Conservation (phyloP, 192 early-diverging fungal genomes). For the Linnemannia zychae region DNA sequence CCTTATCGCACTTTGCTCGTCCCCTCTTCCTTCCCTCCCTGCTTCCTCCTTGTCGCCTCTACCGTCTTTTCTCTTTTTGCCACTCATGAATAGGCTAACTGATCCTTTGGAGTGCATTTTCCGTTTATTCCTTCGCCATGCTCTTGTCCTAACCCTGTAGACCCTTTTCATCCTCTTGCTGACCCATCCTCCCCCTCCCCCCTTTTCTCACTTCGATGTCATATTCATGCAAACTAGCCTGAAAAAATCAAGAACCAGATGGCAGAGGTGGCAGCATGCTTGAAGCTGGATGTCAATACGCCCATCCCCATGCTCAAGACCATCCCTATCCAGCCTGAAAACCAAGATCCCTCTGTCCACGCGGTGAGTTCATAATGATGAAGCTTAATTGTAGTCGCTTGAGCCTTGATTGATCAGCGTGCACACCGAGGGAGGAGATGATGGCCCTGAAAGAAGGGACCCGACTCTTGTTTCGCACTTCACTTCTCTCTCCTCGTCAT, state of each 20-base stretch:
- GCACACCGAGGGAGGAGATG: background rate
- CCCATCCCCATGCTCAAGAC: conserved; percentile 54
- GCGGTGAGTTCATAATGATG: conserved; percentile 26
- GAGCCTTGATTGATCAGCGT: background rate
- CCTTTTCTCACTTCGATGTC: background rate
- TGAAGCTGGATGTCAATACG: conserved; percentile 48
- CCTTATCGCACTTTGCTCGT: background rate
- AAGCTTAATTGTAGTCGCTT: background rate
- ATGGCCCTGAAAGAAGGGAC: background rate
- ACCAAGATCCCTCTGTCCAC: conserved; percentile 20
- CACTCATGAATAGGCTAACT: background rate
- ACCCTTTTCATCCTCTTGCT: background rate
- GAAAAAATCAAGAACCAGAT: conserved; percentile 58
- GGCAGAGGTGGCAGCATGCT: conserved; percentile 46
- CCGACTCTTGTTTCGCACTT: background rate
- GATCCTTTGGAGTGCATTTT: background rate
- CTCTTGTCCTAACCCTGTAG: background rate
- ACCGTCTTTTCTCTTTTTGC: background rate
- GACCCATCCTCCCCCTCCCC: background rate
- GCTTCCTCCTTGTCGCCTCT: background rate
- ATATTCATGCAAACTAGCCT: conserved; percentile 22
- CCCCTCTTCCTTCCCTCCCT: background rate
- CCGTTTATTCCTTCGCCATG: too few relatives aligned
- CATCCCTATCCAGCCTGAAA: conserved; percentile 36
- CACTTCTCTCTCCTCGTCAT: background rate